Evolutionary conservation across 306 rosid genomes (phyloP).

Genomic region (Vigna nakashimae): DNA sequence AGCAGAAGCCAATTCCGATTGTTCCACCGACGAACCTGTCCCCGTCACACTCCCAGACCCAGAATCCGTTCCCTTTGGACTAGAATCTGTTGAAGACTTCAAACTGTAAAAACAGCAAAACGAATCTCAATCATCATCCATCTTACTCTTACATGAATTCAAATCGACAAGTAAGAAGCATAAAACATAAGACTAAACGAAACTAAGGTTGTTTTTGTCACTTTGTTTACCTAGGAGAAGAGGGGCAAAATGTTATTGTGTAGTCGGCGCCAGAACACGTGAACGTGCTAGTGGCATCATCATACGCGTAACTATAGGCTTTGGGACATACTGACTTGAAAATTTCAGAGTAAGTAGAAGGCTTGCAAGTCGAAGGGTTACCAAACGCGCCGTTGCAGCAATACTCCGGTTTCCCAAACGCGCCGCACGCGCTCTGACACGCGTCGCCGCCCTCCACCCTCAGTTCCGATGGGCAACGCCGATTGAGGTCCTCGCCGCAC

Average conservation of each 20-base stretch:
- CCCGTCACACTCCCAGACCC: constrained; percentile 34
- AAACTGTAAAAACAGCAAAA: constrained; percentile 45
- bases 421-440: constrained; percentile 88
- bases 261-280: constrained; percentile 82
- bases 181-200: background rate
- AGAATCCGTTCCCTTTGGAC: constrained; percentile 48
- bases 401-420: constrained; percentile 78
- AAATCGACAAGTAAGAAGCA: background rate
- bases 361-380: constrained; percentile 76
- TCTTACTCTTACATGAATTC: background rate
- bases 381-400: constrained; percentile 77
- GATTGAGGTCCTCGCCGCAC: constrained; percentile 70
- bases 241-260: constrained; percentile 76
- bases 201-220: background rate
- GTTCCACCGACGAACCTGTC: constrained; percentile 35
- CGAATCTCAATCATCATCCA: background rate
- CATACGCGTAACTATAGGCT: constrained; percentile 90
- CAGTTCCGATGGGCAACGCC: constrained; percentile 71
- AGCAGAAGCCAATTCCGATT: constrained; percentile 53
- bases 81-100: constrained; percentile 59
- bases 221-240: constrained; percentile 54
- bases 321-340: constrained; percentile 87
- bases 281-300: constrained; percentile 84
- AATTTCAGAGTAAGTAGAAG: constrained; percentile 72
- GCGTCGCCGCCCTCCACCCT: constrained; percentile 67